Base-by-base conservation (phyloP, 2,329 filamentous ascomycete species). In the Cytospora piceae region DNA sequence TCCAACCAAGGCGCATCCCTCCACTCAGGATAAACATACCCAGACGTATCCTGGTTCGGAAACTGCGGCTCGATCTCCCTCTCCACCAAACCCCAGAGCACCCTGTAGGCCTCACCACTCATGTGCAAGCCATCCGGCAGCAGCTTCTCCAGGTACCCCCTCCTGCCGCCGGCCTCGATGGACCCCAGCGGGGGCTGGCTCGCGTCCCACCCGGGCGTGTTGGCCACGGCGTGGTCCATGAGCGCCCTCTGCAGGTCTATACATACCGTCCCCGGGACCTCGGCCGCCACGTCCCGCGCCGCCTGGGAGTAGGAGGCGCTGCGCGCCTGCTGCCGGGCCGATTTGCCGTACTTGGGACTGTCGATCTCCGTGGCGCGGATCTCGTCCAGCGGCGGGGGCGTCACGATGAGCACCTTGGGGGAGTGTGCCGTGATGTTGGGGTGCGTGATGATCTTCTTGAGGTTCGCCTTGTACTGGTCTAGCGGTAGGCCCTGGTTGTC, bases 331-430 rank as follows among this genome's bases (percentile, higher is more conserved):
- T 78, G 79, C 71, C 81, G 83, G 27, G 46, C 49, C 51, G 32
- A 57, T n/a, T 24, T 52, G 37, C 63, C 63, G 60, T 63, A 56
- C 52, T 59, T 61, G 39, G 66, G 56, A 64, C 76, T 80, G 73
- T 86, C 84, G 39, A 82, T 75, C 67, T 74, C 74, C 61, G 81
- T 80, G 46, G 86, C 78, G 67, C 88, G 85, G 74, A 92, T 88
- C 77, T 96, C 90, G 72, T 97, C 90, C 59, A 96, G 77, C 0
- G 93, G 93, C 1, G 94, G 92, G 31, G 94, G 93, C 0, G 92
- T 90, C 57, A 97, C 83, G 7, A 98, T 80, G 54, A 97, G 82
- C 63, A 93, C 89, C 61, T 85, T 87, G 31, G 91, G 88, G 42
- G 85, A 82, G 73, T 97, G 93, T 7, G 86, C 88, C 64, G 78